Evolutionary conservation across 352 stramenopile genomes (phyloP).

Genomic region (Phytophthora meadii): DNA sequence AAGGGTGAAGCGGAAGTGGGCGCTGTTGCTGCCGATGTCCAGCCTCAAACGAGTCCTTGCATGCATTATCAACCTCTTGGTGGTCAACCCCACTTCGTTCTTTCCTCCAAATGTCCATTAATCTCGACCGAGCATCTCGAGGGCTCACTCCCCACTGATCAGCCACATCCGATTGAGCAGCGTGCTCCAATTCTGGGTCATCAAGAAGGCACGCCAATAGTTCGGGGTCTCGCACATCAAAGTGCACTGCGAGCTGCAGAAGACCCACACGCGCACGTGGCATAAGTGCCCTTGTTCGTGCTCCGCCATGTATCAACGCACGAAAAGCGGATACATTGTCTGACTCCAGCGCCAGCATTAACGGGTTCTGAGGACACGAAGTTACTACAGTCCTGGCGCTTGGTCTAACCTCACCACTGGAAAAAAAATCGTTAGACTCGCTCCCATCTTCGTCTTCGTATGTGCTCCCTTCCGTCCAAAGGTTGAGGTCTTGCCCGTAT

Average conservation of each 20-base stretch:
- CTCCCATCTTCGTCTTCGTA: conserved; percentile 21
- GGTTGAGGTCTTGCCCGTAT: conserved; percentile 63
- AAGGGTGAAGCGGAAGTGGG: conserved; percentile 19
- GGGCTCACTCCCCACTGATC: conserved; percentile 52
- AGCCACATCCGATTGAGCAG: conserved; percentile 34
- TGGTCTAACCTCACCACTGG: neutral
- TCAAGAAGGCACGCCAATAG: conserved; percentile 34
- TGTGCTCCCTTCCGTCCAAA: conserved; percentile 62
- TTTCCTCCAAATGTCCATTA: conserved; percentile 35
- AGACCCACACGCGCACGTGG: conserved; percentile 58
- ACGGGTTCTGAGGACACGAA: conserved; percentile 40
- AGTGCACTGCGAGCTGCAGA: conserved; percentile 53
- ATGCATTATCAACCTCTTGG: neutral
- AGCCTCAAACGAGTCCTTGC: conserved; percentile 2
- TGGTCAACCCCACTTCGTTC: conserved; percentile 24
- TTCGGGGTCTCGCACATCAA: conserved; percentile 30
- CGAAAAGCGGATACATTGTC: conserved; percentile 58
- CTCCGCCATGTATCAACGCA: conserved; percentile 55
- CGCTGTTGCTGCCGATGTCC: conserved; percentile 22
- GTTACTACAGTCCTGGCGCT: conserved; percentile 17
- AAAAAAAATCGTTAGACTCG: conserved; percentile 17
- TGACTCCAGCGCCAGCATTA: conserved; percentile 64
- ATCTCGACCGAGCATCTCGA: conserved; percentile 30
- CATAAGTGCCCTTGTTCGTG: conserved; percentile 48
- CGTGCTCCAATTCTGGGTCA: conserved; percentile 30